A percentile compares a stretch with the other conserved stretches of the same genome.
These are phyloP conservation scores for Lachancea cidri DNA, from an alignment of 805 yeast species.

Conservation along the genomic window DNA sequence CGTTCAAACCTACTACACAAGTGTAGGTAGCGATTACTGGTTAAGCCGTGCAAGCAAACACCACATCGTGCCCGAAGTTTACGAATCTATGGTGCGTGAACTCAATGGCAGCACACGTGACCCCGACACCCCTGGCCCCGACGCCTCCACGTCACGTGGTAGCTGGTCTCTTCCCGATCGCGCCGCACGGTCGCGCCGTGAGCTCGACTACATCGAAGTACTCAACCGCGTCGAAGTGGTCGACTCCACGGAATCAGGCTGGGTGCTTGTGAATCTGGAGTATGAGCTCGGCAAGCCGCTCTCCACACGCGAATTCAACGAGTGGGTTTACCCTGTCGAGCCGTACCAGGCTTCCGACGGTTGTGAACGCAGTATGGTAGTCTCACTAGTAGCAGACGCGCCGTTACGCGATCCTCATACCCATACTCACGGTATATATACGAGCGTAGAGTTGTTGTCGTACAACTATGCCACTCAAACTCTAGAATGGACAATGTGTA, in stretches of 20 bases:
- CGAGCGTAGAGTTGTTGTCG: slow-evolving; percentile 33
- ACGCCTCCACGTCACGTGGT: too few relatives aligned
- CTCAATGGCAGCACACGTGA: slow-evolving; percentile 27
- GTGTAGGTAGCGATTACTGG: slow-evolving; percentile 32
- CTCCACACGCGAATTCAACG: slow-evolving; percentile 35
- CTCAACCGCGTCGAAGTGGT: slow-evolving; percentile 23
- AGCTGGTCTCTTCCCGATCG: slow-evolving; percentile 24
- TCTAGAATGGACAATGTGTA: slow-evolving; percentile 37
- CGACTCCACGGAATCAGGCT: slow-evolving; percentile 18
- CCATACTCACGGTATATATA: slow-evolving; percentile 33
- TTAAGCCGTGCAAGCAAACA: slow-evolving; percentile 30
- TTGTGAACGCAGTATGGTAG: slow-evolving; percentile 28
- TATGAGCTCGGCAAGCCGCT: slow-evolving; percentile 37
- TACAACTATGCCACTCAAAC: slow-evolving; percentile 16
- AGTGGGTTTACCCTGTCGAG: slow-evolving; percentile 31
- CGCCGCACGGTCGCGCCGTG: slow-evolving; percentile 30
- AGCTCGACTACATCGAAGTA: slow-evolving; percentile 34
- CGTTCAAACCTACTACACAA: slow-evolving; percentile 32
- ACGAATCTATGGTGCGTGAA: slow-evolving; percentile 24
- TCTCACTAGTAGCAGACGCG: slow-evolving; percentile 31
- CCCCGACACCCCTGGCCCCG: slow-evolving; percentile 1
- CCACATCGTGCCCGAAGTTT: slow-evolving; percentile 12
- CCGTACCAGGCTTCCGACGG: slow-evolving; percentile 15
- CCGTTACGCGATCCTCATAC: slow-evolving; percentile 17
- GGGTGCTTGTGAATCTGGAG: slow-evolving; percentile 31